phyloP scores from a whole-genome alignment of 2,329 filamentous ascomycete genomes.

The Venturia carpophila region DNA sequence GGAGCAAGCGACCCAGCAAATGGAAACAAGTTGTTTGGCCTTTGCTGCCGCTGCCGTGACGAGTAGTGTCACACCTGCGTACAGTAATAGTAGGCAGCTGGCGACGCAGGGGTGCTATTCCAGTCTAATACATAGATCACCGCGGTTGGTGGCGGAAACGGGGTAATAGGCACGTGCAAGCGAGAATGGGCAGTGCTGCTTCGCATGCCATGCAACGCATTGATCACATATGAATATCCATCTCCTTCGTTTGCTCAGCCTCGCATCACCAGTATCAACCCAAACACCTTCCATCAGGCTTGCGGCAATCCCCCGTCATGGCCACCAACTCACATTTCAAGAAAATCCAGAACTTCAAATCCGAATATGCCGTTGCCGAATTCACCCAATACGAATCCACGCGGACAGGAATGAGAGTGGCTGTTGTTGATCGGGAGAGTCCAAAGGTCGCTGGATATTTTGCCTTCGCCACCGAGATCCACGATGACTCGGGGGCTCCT shows the following conservation, averaged over 20 bases:
- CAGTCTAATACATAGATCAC: too few species aligned
- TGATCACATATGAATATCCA: too few species aligned
- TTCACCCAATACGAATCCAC: constrained; percentile 96
- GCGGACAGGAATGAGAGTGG: constrained; percentile 86
- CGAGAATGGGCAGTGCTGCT: too few species aligned
- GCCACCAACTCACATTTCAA: constrained; percentile 48
- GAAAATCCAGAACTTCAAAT: constrained; percentile 75
- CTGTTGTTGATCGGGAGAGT: constrained; percentile 84
- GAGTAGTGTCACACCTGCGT: too few species aligned
- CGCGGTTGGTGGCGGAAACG: too few species aligned
- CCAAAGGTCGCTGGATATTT: constrained; percentile 97
- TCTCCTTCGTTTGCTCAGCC: too few species aligned
- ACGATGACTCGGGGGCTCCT: constrained; percentile 88
- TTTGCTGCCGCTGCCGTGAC: not conserved
- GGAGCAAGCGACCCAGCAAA: not conserved
- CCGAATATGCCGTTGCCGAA: constrained; percentile 79
- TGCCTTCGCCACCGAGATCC: constrained; percentile 90
- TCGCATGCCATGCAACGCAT: too few species aligned
- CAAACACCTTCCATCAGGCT: too few species aligned
- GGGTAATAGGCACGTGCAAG: too few species aligned
- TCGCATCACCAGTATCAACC: too few species aligned
- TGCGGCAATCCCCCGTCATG: not conserved
- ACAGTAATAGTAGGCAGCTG: not conserved
- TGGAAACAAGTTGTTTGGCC: not conserved
- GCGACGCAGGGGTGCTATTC: too few species aligned